Conservation (phyloP, 106 monocot species). For the Apostasia ramifera region DNA sequence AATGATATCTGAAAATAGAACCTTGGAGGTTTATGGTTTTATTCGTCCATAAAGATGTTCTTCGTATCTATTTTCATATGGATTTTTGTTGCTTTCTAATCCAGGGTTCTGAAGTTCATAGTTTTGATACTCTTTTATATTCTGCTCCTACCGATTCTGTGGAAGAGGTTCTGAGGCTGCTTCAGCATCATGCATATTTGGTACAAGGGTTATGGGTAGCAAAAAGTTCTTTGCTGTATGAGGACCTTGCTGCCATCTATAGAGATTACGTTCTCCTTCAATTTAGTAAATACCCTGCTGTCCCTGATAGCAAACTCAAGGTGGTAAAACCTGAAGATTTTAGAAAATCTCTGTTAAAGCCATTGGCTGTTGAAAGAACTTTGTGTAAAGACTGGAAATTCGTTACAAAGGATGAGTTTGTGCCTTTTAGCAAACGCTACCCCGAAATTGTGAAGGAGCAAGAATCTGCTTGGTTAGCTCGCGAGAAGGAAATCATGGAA, state of each 20-base stretch:
- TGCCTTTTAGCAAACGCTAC: constrained; percentile 44
- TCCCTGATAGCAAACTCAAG: constrained; percentile 24
- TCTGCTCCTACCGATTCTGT: constrained; percentile 45
- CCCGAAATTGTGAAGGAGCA: constrained; percentile 54
- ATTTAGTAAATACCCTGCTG: constrained; percentile 43
- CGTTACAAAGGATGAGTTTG: constrained; percentile 34
- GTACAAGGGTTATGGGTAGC: constrained; percentile 87
- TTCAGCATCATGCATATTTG: constrained; percentile 58
- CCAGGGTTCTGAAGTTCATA: constrained; percentile 61
- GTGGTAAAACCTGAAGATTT: constrained; percentile 3
- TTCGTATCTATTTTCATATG: no score
- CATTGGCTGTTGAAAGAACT: constrained; percentile 44
- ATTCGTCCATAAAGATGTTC: no score
- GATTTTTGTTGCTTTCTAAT: constrained; percentile 5
- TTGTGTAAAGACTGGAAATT: constrained; percentile 66
- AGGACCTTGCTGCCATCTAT: constrained; percentile 11
- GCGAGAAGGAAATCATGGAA: constrained; percentile 28
- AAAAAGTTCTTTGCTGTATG: constrained; percentile 60
- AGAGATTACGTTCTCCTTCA: constrained; percentile 68
- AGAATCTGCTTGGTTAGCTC: constrained; percentile 45
- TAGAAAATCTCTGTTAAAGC: constrained; percentile 17
- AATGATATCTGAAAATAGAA: no score
- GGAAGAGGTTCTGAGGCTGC: constrained; percentile 39
- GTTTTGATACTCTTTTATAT: constrained; percentile 60
- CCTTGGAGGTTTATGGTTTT: no score